phyloP scores from a whole-genome alignment of 306 rosid species.

The Glycine tomentella region DNA sequence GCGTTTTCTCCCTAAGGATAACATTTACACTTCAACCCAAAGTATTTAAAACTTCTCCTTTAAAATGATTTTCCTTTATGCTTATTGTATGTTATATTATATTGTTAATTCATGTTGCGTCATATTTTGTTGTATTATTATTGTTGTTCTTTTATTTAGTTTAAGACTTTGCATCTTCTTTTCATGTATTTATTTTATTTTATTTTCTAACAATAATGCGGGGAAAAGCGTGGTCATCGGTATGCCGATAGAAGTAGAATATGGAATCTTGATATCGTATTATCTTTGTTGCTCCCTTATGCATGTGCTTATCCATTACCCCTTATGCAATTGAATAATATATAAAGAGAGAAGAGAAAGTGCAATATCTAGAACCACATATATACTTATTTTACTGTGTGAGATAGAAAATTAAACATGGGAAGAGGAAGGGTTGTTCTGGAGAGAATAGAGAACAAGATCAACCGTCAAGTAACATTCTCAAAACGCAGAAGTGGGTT shows the following conservation, averaged over 20 bases:
- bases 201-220: background rate
- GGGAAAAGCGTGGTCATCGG: slow-evolving; percentile 27
- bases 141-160: no score
- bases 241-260: slow-evolving; percentile 8
- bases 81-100: no score
- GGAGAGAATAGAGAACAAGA: slow-evolving; percentile 91
- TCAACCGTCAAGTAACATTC: slow-evolving; percentile 83
- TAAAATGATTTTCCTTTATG: no score
- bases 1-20: no score
- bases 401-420: slow-evolving; percentile 45
- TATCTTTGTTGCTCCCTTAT: slow-evolving; percentile 6
- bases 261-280: slow-evolving; percentile 29
- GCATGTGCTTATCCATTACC: no score
- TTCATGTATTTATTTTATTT: no score
- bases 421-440: slow-evolving; percentile 88
- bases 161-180: no score
- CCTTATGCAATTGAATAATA: slow-evolving; percentile 27
- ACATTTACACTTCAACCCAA: no score
- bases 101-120: no score
- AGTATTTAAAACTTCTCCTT: no score
- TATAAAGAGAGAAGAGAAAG: slow-evolving; percentile 27
- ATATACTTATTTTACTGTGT: background rate
- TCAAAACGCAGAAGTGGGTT: slow-evolving; percentile 81
- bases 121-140: no score
- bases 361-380: background rate